Evolutionary conservation across 1,139 yeast species (phyloP), one percentile per base, ranked within the genome.

Genomic region (Debaryomyces udenii): DNA sequence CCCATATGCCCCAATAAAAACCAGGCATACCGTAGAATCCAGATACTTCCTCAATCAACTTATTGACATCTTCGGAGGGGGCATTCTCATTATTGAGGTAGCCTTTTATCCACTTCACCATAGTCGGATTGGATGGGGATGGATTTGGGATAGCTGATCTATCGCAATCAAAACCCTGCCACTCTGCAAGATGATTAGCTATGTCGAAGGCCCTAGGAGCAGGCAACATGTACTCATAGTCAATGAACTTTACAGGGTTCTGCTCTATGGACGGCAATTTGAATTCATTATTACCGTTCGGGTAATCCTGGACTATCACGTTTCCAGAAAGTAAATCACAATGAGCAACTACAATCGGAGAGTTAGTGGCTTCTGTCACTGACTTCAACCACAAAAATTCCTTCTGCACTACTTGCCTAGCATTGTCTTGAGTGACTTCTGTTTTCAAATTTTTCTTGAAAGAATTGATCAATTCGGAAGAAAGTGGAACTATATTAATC

Each of bases 1-100:
- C 82, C 95, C 95, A 86, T 10, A 86, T 72, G 2, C 93, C 93
- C 94, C 94, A 86, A 61, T 83, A 86, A 52, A 86, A 82, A 1
- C 94, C 94, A 0, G 94, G 94, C 63, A 86, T 66, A 0, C 94
- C 94, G 66, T 83, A 86, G 67, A 79, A 84, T 4, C 72, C 60
- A 6, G 69, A 63, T 17, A 86, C 72, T 59, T 86, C 91, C 15
- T 68, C 62, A 27, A 85, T 76, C 29, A 85, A 52, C 0, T 39
- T 45, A 18, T 56, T 50, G 1, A 72, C 57, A 35, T 57, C 58
- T 16, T 55, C 57, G 3, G 47, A 40, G 7, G 57, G 26, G 1
- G 67, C 70, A 30, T 60, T 37, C 4, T 50, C 47, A 30, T 69
- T 59, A 40, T 70, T 64, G 36, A 78, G 57, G 50, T 80, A 80